phyloP scores from a whole-genome alignment of 768 basidiomycete species.

The Tubosaeta sp. region DNA sequence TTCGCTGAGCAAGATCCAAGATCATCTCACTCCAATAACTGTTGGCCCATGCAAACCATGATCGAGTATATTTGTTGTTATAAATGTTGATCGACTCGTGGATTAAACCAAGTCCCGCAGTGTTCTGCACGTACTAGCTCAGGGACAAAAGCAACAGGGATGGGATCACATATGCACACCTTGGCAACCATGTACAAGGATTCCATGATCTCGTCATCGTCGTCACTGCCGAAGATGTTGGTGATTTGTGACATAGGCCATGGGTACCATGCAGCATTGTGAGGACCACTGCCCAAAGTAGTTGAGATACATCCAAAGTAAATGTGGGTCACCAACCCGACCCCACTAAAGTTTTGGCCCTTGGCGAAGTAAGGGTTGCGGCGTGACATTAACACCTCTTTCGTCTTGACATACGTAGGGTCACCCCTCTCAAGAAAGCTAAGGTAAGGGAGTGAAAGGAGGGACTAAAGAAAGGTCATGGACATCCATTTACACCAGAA shows the following conservation, averaged over 20 bases:
- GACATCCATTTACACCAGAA: background rate
- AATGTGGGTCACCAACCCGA: constrained; percentile 48
- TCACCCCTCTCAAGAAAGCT: constrained; percentile 64
- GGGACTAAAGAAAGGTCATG: constrained; percentile 41
- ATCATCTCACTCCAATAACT: constrained; percentile 84
- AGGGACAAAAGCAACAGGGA: background rate
- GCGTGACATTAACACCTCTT: constrained; percentile 54
- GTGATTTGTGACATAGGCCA: constrained; percentile 85
- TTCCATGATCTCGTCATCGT: constrained; percentile 62
- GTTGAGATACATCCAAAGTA: background rate
- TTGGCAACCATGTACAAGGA: constrained; percentile 65
- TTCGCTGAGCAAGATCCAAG: constrained; percentile 67
- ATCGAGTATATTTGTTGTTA: constrained; percentile 55
- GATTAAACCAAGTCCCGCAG: constrained; percentile 68
- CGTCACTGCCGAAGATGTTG: constrained; percentile 68
- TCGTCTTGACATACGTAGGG: constrained; percentile 60
- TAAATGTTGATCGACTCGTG: constrained; percentile 73
- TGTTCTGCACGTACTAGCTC: constrained; percentile 45
- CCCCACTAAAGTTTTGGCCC: constrained; percentile 60
- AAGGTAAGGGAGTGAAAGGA: constrained; percentile 76
- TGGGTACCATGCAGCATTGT: constrained; percentile 67
- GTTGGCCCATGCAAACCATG: constrained; percentile 84
- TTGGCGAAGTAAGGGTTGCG: constrained; percentile 68
- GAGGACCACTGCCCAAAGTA: constrained; percentile 53
- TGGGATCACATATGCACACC: constrained; percentile 37